Conservation (phyloP, 2,329 filamentous ascomycete species). For the Exophiala xenobiotica region DNA sequence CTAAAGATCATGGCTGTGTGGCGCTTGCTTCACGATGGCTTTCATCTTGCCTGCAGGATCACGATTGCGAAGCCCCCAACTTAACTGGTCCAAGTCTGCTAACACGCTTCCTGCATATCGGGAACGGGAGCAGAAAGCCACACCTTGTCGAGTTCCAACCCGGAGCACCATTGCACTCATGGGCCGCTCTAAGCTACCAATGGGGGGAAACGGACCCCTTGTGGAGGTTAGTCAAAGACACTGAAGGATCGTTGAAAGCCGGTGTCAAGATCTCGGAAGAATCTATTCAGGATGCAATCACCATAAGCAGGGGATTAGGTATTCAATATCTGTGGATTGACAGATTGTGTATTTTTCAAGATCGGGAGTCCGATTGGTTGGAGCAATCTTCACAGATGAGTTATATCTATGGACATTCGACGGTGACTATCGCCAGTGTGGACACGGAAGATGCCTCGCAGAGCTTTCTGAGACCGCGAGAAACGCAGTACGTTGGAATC, state of each 20-base stretch:
- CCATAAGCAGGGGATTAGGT: neutral
- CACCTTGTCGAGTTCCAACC: constrained; percentile 2
- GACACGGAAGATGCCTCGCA: constrained; percentile 2
- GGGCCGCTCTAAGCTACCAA: constrained; percentile 1
- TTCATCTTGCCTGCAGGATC: neutral
- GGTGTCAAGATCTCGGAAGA: constrained; percentile 1
- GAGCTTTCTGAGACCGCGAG: constrained; percentile 2
- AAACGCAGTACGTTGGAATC: constrained; percentile 2
- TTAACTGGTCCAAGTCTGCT: neutral
- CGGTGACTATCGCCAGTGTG: constrained; percentile 5
- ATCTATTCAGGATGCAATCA: neutral
- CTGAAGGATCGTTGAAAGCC: neutral
- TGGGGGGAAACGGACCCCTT: neutral
- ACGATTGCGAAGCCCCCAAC: neutral
- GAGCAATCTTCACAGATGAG: constrained; percentile 6
- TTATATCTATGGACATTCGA: constrained; percentile 4
- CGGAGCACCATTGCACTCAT: constrained; percentile 2
- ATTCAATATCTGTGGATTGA: constrained; percentile 5
- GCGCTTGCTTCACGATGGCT: constrained; percentile 4
- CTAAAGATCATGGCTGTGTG: neutral
- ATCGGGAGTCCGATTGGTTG: constrained; percentile 4
- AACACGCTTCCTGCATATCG: constrained; percentile 1
- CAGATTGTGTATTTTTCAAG: constrained; percentile 4
- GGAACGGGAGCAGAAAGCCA: neutral
- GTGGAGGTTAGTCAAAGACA: neutral